phyloP scores from a whole-genome alignment of 192 early-diverging fungal genomes.

The Linnemannia elongata region DNA sequence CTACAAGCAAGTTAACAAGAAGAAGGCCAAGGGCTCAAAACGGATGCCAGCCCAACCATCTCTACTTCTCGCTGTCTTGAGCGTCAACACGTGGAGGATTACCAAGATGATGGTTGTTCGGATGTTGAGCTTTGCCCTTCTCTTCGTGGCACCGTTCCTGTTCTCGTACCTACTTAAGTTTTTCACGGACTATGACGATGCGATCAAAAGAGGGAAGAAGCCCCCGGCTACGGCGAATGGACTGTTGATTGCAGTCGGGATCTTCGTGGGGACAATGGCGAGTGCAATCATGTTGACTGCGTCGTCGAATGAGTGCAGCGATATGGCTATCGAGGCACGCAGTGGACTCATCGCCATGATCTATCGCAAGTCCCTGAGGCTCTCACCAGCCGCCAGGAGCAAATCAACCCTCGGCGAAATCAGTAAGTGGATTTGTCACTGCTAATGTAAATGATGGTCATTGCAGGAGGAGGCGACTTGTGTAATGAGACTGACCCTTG shows the following conservation, averaged over 20 bases:
- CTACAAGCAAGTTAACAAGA: background rate
- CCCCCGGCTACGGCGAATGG: slow-evolving; percentile 23
- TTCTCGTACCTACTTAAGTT: slow-evolving; percentile 34
- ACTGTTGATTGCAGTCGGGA: slow-evolving; percentile 30
- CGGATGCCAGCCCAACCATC: slow-evolving; percentile 23
- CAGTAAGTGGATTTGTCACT: background rate
- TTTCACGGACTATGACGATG: slow-evolving; percentile 47
- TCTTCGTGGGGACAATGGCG: slow-evolving; percentile 32
- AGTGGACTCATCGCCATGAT: slow-evolving; percentile 80
- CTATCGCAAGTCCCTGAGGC: slow-evolving; percentile 82
- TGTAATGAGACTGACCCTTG: background rate
- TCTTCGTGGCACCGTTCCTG: slow-evolving; percentile 32
- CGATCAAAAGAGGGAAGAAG: slow-evolving; percentile 25
- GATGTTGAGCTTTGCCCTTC: slow-evolving; percentile 22
- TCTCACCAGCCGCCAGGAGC: slow-evolving; percentile 68
- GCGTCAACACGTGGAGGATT: slow-evolving; percentile 25
- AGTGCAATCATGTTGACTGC: slow-evolving; percentile 33
- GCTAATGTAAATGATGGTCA: background rate
- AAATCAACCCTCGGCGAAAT: slow-evolving; percentile 46
- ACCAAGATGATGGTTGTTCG: slow-evolving; percentile 24
- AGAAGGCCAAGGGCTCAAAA: background rate
- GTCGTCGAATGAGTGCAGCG: slow-evolving; percentile 54
- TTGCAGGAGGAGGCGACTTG: background rate
- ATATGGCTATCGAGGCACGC: slow-evolving; percentile 75
- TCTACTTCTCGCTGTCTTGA: slow-evolving; percentile 16